Evolutionary conservation across 768 basidiomycete species (phyloP).

Genomic region (Boletellus ananiceps): DNA sequence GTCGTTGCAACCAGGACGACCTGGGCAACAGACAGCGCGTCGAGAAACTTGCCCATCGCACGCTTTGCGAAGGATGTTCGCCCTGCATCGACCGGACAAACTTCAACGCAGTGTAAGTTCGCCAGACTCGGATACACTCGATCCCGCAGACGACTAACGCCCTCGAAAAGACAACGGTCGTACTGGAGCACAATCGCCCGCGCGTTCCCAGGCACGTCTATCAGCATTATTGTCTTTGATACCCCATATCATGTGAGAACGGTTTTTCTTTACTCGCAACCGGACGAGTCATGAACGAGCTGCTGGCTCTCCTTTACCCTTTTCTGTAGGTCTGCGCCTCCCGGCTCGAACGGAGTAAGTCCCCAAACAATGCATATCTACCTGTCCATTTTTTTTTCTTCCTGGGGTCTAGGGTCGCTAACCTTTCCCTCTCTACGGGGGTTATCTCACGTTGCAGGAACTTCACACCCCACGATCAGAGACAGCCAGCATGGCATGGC

Average conservation of each 20-base stretch:
- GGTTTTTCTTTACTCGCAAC: neutral
- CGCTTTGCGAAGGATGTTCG: constrained; percentile 56
- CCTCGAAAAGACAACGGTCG: constrained; percentile 52
- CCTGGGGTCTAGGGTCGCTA: constrained; percentile 5
- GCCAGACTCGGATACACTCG: neutral
- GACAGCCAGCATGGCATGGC: constrained; percentile 51
- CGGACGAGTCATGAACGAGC: constrained; percentile 2
- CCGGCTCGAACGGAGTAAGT: constrained; percentile 57
- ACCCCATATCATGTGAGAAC: constrained; percentile 65
- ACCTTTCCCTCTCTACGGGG: constrained; percentile 6
- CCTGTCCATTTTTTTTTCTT: neutral
- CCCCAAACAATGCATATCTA: neutral
- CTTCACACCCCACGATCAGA: constrained; percentile 72
- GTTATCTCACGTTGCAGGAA: constrained; percentile 42
- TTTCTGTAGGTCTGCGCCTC: constrained; percentile 53
- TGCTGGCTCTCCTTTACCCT: constrained; percentile 13
- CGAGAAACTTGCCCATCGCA: constrained; percentile 51
- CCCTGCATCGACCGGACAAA: constrained; percentile 80
- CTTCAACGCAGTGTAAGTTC: constrained; percentile 57
- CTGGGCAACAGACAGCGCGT: constrained; percentile 65
- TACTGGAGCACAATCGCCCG: constrained; percentile 73
- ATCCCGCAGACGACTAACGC: neutral
- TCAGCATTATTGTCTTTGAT: constrained; percentile 77
- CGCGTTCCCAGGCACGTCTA: constrained; percentile 54
- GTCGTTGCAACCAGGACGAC: constrained; percentile 77